Conservation (phyloP, 2,329 filamentous ascomycete genomes). For the Scortechinia acanthostroma region DNA sequence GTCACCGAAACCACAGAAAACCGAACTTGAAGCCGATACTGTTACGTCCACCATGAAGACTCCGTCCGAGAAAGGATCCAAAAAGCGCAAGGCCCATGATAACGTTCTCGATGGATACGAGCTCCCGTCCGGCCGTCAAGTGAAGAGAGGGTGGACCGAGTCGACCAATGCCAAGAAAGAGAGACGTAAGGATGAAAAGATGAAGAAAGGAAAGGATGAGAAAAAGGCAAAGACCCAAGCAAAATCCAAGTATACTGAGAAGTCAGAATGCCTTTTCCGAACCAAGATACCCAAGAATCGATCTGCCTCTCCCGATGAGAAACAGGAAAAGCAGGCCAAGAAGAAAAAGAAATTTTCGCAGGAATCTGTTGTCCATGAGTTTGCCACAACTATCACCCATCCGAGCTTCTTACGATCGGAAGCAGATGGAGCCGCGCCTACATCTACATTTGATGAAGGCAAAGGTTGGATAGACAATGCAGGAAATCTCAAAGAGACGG, state of each 20-base stretch:
- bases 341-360: slow-evolving; percentile 43
- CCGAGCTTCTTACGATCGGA: slow-evolving; percentile 70
- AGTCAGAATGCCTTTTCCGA: slow-evolving; percentile 78
- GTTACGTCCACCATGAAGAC: slow-evolving; percentile 18
- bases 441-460: slow-evolving; percentile 68
- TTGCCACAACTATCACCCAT: slow-evolving; percentile 75
- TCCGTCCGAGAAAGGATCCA: slow-evolving; percentile 24
- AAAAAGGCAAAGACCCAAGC: slow-evolving; percentile 46
- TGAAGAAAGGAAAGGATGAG: slow-evolving; percentile 42
- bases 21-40: slow-evolving; percentile 18
- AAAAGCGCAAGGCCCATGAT: slow-evolving; percentile 42
- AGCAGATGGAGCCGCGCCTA: slow-evolving; percentile 28
- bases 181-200: slow-evolving; percentile 36
- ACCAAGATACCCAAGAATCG: slow-evolving; percentile 63
- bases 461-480: slow-evolving; percentile 81
- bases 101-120: slow-evolving; percentile 59
- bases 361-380: slow-evolving; percentile 77
- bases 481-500: slow-evolving; percentile 67
- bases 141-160: slow-evolving; percentile 87
- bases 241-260: slow-evolving; percentile 74
- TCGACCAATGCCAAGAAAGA: slow-evolving; percentile 37
- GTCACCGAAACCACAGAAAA: slow-evolving; percentile 26
- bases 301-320: slow-evolving; percentile 31
- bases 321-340: slow-evolving; percentile 44
- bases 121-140: slow-evolving; percentile 66